These are phyloP conservation scores for Mallotus nudiflorus DNA, from an alignment of 345 rosid genomes.

Conservation along the genomic window DNA sequence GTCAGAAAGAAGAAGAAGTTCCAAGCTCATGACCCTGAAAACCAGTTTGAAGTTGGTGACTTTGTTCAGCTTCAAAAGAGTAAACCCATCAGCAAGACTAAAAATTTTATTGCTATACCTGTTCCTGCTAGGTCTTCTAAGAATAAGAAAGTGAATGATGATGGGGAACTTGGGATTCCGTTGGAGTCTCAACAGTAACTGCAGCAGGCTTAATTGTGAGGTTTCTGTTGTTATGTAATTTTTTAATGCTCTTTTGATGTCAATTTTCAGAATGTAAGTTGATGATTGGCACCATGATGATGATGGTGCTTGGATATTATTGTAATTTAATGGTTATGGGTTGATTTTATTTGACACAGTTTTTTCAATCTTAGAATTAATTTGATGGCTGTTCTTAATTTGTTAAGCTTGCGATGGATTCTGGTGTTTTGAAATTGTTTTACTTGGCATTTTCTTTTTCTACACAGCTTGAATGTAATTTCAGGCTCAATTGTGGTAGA, in stretches of 20 bases:
- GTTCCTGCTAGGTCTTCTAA: slow-evolving; percentile 31
- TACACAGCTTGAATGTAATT: neutral
- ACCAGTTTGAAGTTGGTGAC: slow-evolving; percentile 78
- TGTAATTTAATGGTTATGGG: slow-evolving; percentile 3
- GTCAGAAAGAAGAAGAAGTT: slow-evolving; percentile 87
- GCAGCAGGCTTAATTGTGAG: slow-evolving; percentile 27
- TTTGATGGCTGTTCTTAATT: neutral
- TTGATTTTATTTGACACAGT: neutral
- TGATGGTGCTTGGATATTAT: neutral
- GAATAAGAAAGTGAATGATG: slow-evolving; percentile 23
- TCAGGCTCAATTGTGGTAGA: neutral
- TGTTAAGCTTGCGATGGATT: neutral
- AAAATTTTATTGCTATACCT: slow-evolving; percentile 65
- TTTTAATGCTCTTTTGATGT: neutral
- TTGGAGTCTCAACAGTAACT: slow-evolving; percentile 62
- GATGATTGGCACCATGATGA: neutral
- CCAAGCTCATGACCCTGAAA: slow-evolving; percentile 92
- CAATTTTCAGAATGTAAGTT: slow-evolving; percentile 3
- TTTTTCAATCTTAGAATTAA: neutral
- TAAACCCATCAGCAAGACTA: slow-evolving; percentile 89
- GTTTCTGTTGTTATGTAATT: slow-evolving; percentile 13
- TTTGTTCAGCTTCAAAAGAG: slow-evolving; percentile 65
- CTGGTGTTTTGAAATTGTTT: neutral
- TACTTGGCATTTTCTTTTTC: neutral
- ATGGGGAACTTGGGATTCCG: slow-evolving; percentile 59